Conservation (phyloP, 805 yeast species). For the Candida vaughaniae region DNA sequence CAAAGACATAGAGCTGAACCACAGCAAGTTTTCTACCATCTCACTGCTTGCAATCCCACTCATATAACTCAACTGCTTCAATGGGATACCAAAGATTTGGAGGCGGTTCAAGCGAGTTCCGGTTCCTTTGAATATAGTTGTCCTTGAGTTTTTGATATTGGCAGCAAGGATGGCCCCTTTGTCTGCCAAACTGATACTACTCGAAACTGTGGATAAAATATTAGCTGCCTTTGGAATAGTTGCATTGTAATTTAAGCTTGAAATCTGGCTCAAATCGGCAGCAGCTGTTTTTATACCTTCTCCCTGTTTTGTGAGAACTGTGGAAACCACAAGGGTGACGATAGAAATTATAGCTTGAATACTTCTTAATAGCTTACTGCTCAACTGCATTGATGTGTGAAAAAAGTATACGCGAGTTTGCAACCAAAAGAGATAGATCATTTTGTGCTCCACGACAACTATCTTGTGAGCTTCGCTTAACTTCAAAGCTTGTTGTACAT, state of each 20-base stretch:
- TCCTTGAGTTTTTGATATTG: not conserved
- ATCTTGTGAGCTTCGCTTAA: too few species aligned
- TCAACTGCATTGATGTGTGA: conserved; percentile 2
- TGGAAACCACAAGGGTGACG: not conserved
- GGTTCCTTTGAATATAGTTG: too few species aligned
- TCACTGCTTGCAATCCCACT: conserved; percentile 9
- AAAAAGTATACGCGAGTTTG: conserved; percentile 4
- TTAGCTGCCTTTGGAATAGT: conserved; percentile 3
- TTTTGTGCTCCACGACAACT: too few species aligned
- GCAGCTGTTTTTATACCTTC: not conserved
- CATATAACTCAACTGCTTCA: conserved; percentile 4
- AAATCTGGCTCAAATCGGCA: not conserved
- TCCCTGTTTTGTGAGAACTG: not conserved
- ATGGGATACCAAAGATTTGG: not conserved
- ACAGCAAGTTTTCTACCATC: conserved; percentile 7
- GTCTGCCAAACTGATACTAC: conserved; percentile 4
- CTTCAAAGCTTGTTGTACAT: too few species aligned
- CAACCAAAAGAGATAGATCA: not conserved
- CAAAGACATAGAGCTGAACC: conserved; percentile 12
- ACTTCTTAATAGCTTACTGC: not conserved
- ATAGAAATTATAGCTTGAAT: not conserved
- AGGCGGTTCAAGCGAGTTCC: too few species aligned
- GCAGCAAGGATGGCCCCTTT: conserved; percentile 3
- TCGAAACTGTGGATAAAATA: conserved; percentile 1
- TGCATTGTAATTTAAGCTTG: not conserved